phyloP scores from a whole-genome alignment of 768 basidiomycete genomes.

The Naganishia kalamii region DNA sequence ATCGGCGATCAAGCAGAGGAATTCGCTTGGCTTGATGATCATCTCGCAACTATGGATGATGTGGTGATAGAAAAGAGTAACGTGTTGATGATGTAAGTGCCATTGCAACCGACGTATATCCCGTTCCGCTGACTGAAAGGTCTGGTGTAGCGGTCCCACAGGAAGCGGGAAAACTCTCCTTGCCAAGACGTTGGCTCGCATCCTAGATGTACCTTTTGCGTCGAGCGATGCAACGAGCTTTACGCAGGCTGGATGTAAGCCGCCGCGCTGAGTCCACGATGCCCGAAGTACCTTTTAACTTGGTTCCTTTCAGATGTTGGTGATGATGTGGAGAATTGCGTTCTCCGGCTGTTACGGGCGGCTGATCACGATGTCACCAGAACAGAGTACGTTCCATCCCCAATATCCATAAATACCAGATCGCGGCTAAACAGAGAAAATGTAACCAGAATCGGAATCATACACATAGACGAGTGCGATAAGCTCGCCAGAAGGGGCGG shows the following conservation, averaged over 20 bases:
- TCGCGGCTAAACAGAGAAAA: too few relatives aligned
- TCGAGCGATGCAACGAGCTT: slow-evolving; percentile 77
- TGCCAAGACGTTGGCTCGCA: slow-evolving; percentile 81
- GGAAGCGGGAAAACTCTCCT: slow-evolving; percentile 76
- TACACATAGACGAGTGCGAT: slow-evolving; percentile 94
- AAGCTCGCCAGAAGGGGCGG: slow-evolving; percentile 62
- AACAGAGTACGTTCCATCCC: slow-evolving; percentile 58
- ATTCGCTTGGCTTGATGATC: neutral
- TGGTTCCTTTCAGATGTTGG: slow-evolving; percentile 64
- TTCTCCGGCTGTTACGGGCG: slow-evolving; percentile 79
- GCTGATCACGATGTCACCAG: slow-evolving; percentile 80
- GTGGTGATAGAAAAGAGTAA: slow-evolving; percentile 80
- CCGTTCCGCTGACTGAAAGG: neutral
- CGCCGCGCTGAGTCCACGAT: slow-evolving; percentile 16
- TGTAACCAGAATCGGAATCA: slow-evolving; percentile 89
- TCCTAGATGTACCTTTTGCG: slow-evolving; percentile 90
- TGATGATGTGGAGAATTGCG: slow-evolving; percentile 89
- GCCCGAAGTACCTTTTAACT: slow-evolving; percentile 10
- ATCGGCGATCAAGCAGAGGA: slow-evolving; percentile 15
- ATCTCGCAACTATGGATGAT: slow-evolving; percentile 23
- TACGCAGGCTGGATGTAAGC: slow-evolving; percentile 57
- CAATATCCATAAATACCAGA: neutral
- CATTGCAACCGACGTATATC: neutral
- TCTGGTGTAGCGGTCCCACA: slow-evolving; percentile 39
- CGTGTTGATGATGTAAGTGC: slow-evolving; percentile 74